A percentile compares a stretch with the other conserved stretches of the same genome.
phyloP scores from a whole-genome alignment of 2,329 filamentous ascomycete genomes.

The Pseudocercospora pini-densiflorae region DNA sequence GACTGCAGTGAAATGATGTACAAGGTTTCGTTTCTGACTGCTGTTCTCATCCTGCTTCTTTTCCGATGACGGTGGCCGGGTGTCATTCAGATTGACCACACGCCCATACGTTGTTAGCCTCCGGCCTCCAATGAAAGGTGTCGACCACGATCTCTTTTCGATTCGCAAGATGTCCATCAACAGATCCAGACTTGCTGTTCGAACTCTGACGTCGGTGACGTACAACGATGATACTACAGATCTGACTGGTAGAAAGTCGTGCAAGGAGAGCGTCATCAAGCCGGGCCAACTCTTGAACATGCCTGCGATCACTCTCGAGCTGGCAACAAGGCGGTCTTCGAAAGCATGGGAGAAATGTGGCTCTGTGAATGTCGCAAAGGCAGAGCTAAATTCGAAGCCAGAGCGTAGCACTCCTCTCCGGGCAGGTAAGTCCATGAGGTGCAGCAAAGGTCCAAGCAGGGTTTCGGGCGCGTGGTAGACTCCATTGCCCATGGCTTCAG shows the following conservation, averaged over 20 bases:
- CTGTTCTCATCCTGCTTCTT: conserved; percentile 60
- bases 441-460: conserved; percentile 83
- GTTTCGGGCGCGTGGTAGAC: conserved; percentile 92
- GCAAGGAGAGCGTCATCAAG: conserved; percentile 84
- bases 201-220: conserved; percentile 59
- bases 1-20: conserved; percentile 92
- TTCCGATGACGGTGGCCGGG: conserved; percentile 55
- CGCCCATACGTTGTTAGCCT: conserved; percentile 95
- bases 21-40: conserved; percentile 72
- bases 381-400: conserved; percentile 84
- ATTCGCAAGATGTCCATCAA: conserved; percentile 84
- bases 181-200: conserved; percentile 84
- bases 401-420: conserved; percentile 81
- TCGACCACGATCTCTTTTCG: conserved; percentile 92
- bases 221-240: conserved; percentile 75
- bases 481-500: conserved; percentile 89
- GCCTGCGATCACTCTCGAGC: conserved; percentile 88
- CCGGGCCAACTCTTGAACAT: conserved; percentile 94
- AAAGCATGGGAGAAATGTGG: conserved; percentile 62
- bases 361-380: conserved; percentile 91
- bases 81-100: conserved; percentile 79
- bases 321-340: conserved; percentile 76
- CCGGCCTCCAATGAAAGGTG: conserved; percentile 89
- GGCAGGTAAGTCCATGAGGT: conserved; percentile 82
- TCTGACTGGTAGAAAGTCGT: conserved; percentile 80